These are phyloP conservation scores for Tympanopsis confertula DNA, from an alignment of 2,329 filamentous ascomycete species.

Conservation along the genomic window DNA sequence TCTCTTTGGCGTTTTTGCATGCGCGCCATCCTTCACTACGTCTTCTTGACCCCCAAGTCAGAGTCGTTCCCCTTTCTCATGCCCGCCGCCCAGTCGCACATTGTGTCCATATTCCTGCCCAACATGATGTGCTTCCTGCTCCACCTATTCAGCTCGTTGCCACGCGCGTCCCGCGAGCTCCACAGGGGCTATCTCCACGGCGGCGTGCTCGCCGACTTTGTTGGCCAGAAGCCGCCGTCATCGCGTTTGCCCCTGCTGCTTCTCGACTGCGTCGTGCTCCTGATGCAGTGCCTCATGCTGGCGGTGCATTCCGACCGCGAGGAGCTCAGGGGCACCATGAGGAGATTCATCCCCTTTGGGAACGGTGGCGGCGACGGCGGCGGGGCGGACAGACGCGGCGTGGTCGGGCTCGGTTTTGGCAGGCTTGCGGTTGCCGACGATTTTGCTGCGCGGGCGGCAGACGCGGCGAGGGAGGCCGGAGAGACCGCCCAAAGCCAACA, in stretches of 20 bases:
- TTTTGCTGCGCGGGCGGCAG: background rate
- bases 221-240: constrained; percentile 52
- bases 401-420: too few species aligned
- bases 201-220: constrained; percentile 55
- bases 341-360: constrained; percentile 22
- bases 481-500: too few species aligned
- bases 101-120: constrained; percentile 44
- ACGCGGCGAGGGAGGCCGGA: too few species aligned
- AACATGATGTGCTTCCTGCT: constrained; percentile 49
- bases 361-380: constrained; percentile 4
- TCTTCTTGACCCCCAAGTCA: constrained; percentile 53
- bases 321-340: constrained; percentile 35
- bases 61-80: constrained; percentile 41
- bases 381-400: constrained; percentile 6
- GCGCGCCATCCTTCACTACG: constrained; percentile 44
- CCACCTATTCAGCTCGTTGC: constrained; percentile 37
- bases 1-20: constrained; percentile 52
- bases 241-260: constrained; percentile 42
- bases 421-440: background rate
- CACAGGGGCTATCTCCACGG: constrained; percentile 56
- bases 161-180: constrained; percentile 45
- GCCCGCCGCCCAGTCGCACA: constrained; percentile 42
- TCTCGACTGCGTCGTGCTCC: constrained; percentile 42
- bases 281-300: constrained; percentile 52
- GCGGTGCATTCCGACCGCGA: constrained; percentile 50